Conservation (phyloP, 1,139 yeast genomes). For the Pichia sp. region DNA sequence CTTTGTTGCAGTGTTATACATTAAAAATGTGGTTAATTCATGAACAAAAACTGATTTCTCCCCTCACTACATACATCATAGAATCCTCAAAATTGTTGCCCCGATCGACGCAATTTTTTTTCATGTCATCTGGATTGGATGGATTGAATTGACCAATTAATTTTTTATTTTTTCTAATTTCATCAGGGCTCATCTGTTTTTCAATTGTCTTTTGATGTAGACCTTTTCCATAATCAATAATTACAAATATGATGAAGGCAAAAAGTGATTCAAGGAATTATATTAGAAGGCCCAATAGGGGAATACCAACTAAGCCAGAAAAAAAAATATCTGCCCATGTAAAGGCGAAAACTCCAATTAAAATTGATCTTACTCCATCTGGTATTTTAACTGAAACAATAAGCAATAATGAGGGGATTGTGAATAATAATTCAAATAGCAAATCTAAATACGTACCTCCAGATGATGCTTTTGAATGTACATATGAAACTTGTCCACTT, state of each 20-base stretch:
- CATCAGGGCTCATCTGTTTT: too few relatives aligned
- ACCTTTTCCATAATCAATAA: too few relatives aligned
- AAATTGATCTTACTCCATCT: conserved; percentile 24
- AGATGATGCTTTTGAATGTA: conserved; percentile 18
- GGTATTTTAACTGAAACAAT: conserved; percentile 17
- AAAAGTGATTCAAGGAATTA: neutral
- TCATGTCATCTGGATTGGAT: too few relatives aligned
- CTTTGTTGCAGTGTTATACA: too few relatives aligned
- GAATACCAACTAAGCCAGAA: neutral
- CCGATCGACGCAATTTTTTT: too few relatives aligned
- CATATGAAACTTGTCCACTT: conserved; percentile 13
- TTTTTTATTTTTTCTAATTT: too few relatives aligned
- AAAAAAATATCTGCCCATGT: neutral
- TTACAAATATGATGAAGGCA: neutral
- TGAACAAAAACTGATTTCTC: neutral
- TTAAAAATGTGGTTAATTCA: neutral
- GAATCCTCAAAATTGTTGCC: too few relatives aligned
- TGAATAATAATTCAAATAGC: neutral
- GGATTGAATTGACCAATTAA: too few relatives aligned
- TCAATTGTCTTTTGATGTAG: too few relatives aligned
- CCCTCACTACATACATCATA: too few relatives aligned
- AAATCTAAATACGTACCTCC: conserved; percentile 21
- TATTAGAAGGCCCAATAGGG: neutral
- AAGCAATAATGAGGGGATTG: neutral
- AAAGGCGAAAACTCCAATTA: conserved; percentile 8